phyloP scores from a whole-genome alignment of 1,284 basidiomycete species.

The Heterobasidion occidentale region DNA sequence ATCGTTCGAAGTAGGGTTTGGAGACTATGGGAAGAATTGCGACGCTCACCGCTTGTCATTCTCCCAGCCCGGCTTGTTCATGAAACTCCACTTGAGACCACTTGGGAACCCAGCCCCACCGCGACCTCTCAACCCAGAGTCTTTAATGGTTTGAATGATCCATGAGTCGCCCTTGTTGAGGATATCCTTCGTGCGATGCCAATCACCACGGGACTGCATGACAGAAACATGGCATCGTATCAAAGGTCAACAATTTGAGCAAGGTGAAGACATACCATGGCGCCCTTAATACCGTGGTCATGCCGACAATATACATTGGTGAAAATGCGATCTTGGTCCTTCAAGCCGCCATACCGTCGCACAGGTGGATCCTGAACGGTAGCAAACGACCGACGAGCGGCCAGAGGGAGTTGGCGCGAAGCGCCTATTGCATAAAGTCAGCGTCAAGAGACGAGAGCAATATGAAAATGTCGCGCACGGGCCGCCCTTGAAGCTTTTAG shows the following conservation, averaged over 20 bases:
- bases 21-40: background rate
- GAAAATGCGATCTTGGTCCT: conserved; percentile 92
- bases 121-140: conserved; percentile 91
- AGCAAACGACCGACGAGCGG: conserved; percentile 49
- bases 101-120: conserved; percentile 98
- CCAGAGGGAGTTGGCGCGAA: background rate
- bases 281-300: conserved; percentile 88
- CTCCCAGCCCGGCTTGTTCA: conserved; percentile 99
- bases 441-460: background rate
- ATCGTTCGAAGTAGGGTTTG: background rate
- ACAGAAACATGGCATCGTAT: background rate
- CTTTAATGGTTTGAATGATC: conserved; percentile 96
- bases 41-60: conserved; percentile 75
- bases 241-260: background rate
- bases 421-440: background rate
- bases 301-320: conserved; percentile 82
- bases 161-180: conserved; percentile 92
- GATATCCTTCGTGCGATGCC: conserved; percentile 97
- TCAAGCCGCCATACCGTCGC: conserved; percentile 81
- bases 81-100: conserved; percentile 98
- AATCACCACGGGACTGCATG: conserved; percentile 82
- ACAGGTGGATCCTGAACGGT: conserved; percentile 80
- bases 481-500: background rate
- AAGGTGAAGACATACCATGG: conserved; percentile 43
- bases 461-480: background rate